Conservation (phyloP, 441 rosid genomes). For the Croton laevigatus region DNA sequence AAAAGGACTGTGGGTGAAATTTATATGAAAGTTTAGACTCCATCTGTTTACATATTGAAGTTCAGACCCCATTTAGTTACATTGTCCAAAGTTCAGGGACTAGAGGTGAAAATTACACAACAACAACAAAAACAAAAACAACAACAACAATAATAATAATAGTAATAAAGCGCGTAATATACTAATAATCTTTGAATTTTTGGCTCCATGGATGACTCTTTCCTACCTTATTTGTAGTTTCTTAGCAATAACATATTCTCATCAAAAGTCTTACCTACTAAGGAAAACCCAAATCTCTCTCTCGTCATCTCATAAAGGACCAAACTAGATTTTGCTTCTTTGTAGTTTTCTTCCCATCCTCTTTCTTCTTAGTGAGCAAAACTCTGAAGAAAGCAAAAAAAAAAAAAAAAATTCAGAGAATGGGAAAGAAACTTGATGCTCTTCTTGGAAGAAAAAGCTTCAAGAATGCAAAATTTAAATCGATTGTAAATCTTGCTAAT, state of each 20-base stretch:
- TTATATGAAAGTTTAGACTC: too few species aligned
- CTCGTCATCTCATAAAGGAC: constrained; percentile 28
- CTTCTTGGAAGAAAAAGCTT: constrained; percentile 65
- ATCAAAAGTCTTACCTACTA: constrained; percentile 15
- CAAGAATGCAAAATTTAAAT: constrained; percentile 58
- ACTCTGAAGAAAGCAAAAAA: not conserved
- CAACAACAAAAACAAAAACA: too few species aligned
- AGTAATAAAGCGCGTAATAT: not conserved
- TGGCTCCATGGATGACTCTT: not conserved
- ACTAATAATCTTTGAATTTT: too few species aligned
- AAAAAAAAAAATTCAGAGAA: too few species aligned
- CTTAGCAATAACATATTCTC: not conserved
- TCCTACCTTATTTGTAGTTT: not conserved
- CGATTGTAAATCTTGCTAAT: constrained; percentile 52
- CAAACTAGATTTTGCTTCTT: constrained; percentile 18
- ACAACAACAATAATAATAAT: too few species aligned
- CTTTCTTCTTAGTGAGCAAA: not conserved
- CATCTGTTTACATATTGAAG: too few species aligned
- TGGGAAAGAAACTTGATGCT: constrained; percentile 87
- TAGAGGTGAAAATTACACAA: too few species aligned
- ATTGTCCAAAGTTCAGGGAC: too few species aligned
- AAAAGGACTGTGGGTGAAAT: too few species aligned
- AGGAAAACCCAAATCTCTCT: constrained; percentile 12
- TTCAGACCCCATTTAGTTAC: too few species aligned
- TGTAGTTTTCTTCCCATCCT: constrained; percentile 11